Percentiles rank a stretch among this genome's conserved stretches.
Conservation (phyloP, 805 yeast species). For the Candida nemodendra region DNA sequence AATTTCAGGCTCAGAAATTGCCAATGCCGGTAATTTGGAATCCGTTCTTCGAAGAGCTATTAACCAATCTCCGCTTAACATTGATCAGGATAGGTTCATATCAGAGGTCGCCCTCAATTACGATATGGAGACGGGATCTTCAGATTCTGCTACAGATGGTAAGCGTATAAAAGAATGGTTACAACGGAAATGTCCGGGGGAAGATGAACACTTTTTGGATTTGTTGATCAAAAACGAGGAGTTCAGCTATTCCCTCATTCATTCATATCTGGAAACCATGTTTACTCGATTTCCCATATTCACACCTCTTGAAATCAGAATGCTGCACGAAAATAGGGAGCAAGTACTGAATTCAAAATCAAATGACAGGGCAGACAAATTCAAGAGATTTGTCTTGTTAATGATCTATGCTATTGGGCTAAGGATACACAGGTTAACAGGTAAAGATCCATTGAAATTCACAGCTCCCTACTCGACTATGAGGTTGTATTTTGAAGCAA, state of each 20-base stretch:
- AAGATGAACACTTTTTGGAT: conserved; percentile 10
- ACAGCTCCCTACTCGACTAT: conserved; percentile 9
- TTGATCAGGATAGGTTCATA: conserved; percentile 7
- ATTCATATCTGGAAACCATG: conserved; percentile 14
- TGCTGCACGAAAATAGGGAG: conserved; percentile 15
- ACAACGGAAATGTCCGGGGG: not conserved
- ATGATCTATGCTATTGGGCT: conserved; percentile 23
- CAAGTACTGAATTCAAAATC: conserved; percentile 4
- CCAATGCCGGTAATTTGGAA: conserved; percentile 7
- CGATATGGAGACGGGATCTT: not conserved
- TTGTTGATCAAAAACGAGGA: conserved; percentile 13
- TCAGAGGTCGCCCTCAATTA: not conserved
- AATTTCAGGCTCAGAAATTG: not conserved
- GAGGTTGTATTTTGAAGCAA: conserved; percentile 17
- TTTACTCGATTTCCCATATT: conserved; percentile 20
- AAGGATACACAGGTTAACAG: conserved; percentile 12
- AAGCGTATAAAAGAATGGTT: not conserved
- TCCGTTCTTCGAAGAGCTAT: conserved; percentile 14
- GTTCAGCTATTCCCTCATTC: conserved; percentile 10
- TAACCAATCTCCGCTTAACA: conserved; percentile 10
- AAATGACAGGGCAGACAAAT: conserved; percentile 7
- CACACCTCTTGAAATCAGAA: conserved; percentile 1
- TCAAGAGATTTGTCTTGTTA: conserved; percentile 13
- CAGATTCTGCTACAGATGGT: not conserved
- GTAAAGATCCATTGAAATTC: conserved; percentile 2